A percentile compares a stretch with the other conserved stretches of the same genome.
phyloP scores from a whole-genome alignment of 306 rosid species.

The Delonix regia region DNA sequence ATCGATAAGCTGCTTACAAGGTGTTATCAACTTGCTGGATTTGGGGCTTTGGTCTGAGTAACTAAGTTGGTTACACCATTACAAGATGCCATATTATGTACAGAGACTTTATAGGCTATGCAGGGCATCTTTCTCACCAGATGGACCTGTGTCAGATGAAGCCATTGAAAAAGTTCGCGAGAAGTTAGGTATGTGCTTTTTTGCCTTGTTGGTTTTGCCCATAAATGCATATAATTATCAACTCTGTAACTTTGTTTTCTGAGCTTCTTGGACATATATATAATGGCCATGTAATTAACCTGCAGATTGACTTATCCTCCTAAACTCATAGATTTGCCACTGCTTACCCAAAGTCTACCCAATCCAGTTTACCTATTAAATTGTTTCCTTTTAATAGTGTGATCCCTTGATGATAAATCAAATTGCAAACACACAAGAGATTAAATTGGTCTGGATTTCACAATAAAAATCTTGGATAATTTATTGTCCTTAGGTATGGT shows the following conservation, averaged over 20 bases:
- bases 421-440: background rate
- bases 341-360: background rate
- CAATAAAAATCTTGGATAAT: background rate
- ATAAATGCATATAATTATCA: background rate
- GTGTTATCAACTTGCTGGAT: constrained; percentile 66
- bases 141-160: constrained; percentile 87
- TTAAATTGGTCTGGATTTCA: background rate
- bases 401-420: background rate
- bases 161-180: constrained; percentile 75
- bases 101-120: constrained; percentile 91
- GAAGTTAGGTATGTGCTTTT: constrained; percentile 66
- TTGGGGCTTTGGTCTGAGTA: constrained; percentile 55
- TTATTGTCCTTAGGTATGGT: constrained; percentile 3
- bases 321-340: background rate
- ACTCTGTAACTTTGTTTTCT: background rate
- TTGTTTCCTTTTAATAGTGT: background rate
- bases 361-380: background rate
- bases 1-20: constrained; percentile 41
- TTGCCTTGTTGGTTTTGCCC: constrained; percentile 17
- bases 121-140: constrained; percentile 62
- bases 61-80: constrained; percentile 72
- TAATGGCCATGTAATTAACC: background rate
- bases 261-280: background rate
- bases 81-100: constrained; percentile 89
- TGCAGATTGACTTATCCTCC: background rate